Evolutionary conservation across 306 rosid species (phyloP), one percentile per base, ranked within the genome.

Genomic region (Medicago ruthenica): DNA sequence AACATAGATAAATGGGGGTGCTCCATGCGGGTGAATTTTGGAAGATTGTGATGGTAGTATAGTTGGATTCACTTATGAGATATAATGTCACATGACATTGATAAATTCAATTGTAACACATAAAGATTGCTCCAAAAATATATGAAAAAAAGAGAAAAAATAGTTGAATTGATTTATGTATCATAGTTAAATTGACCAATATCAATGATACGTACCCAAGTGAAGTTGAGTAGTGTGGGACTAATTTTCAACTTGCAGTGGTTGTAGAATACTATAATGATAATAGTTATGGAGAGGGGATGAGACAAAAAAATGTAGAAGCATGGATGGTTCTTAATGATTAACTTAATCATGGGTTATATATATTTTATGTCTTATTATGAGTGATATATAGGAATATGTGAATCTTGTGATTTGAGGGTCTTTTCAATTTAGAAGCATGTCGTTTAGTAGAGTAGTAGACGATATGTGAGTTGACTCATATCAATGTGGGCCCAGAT

Each of bases 271-370:
- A 63, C 24, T 24, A 59, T 45, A 53, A 14, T 57, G 36, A 18
- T 13, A 42, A 55, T 44, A 41, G 62, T 14, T 9, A 10, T 67
- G 71, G 16, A 59, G 15, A 68, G 67, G 73, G 80, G 68, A 78
- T 66, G 76, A 6, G 93, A 87, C 91, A 91, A 82, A 59, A 62
- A 68, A 73, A 64, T 41, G 91, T 50, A 77, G 76, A 75, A 77
- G 86, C 86, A 45, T 59, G 84, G 90, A 81, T 83, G 90, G 77
- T 89, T 89, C 87, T 69, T 13, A 7, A 2, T 40, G 77, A 63
- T 55, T 27, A 70, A 55, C 61, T 67, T 14, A 70, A 50, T n/a
- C 31, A 47, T 17, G 63, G 39, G 70, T 4, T 42, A 11, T 67
- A 68, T 72, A 24, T 74, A 73, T 76, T 72, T 59, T 31, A 18